phyloP scores from a whole-genome alignment of 805 yeast genomes.

The Schwanniomyces yamadae region DNA sequence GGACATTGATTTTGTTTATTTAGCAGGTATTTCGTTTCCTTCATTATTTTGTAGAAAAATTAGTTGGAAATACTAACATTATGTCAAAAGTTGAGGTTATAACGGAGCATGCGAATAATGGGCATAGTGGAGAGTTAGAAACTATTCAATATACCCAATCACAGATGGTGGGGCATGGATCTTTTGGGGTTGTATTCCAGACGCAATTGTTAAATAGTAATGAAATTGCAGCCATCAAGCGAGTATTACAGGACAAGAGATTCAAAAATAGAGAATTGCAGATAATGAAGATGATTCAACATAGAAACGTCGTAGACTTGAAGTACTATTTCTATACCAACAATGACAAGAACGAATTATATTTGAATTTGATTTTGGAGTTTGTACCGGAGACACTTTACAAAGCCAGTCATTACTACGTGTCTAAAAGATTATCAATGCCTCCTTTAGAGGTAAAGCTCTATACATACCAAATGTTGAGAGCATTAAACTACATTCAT shows the following conservation, averaged over 20 bases:
- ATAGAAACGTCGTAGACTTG: slow-evolving; percentile 83
- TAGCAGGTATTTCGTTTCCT: neutral
- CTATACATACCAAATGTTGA: slow-evolving; percentile 72
- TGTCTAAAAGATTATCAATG: slow-evolving; percentile 72
- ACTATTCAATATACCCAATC: slow-evolving; percentile 75
- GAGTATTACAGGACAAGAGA: slow-evolving; percentile 93
- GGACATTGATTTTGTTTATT: slow-evolving; percentile 2
- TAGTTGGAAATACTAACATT: no score
- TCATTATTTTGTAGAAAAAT: no score
- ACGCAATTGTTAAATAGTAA: slow-evolving; percentile 73
- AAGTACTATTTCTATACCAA: slow-evolving; percentile 81
- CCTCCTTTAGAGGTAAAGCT: slow-evolving; percentile 86
- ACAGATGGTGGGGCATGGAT: slow-evolving; percentile 96
- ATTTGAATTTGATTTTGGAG: slow-evolving; percentile 85
- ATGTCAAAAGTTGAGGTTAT: slow-evolving; percentile 48
- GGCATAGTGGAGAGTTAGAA: slow-evolving; percentile 61
- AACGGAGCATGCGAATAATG: slow-evolving; percentile 68
- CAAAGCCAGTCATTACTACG: slow-evolving; percentile 83
- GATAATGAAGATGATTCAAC: slow-evolving; percentile 87
- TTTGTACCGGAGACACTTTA: slow-evolving; percentile 95
- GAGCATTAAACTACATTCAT: slow-evolving; percentile 80
- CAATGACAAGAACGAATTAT: slow-evolving; percentile 72
- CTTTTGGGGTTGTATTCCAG: slow-evolving; percentile 98
- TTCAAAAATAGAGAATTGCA: slow-evolving; percentile 94
- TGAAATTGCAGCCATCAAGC: slow-evolving; percentile 86